Base-by-base conservation (phyloP, 768 basidiomycete species). In the Glaciozyma antarctica region DNA sequence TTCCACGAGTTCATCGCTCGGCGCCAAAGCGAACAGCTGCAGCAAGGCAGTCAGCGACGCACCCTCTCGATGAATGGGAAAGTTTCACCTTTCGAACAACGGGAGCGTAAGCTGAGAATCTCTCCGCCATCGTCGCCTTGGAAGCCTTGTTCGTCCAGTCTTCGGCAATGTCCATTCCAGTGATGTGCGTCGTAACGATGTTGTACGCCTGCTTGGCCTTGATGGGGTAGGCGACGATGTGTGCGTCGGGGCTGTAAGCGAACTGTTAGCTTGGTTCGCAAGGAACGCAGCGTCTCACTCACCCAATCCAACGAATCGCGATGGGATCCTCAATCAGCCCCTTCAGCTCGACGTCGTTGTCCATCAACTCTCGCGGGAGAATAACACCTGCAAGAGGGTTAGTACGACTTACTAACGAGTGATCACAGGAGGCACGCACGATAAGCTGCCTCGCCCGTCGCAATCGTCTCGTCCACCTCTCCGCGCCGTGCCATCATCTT, bases 281-380 rank as follows among this genome's bases (percentile, higher is more conserved):
- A 34, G 34, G 10, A 10, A 34, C 6, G 34, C 6, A 34, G 34
- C 5, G 6, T 10, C 6, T 34, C 5, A 34, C 34, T 34, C 34
- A 34, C 34, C 90, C 88, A 55, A 84, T 83, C 32, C 90, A 88
- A 15, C 85, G 83, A 21, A 77, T 71, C n/a, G 78, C 66, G 63
- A 88, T 83, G 8, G 89, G 87, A 1, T 80, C 69, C 72, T 86
- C 83, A 69, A 91, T 90, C 76, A 90, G 88, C 21, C 78, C 72
- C 70, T 87, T 87, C 2, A 59, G 58, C 26, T 59, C 58, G 45
- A 26, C 28, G 16, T 59, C 58, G 16, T 48, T 22, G 45, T 59
- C 45, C 58, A 59, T 59, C 28, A 8, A 10, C 10, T 22, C 7
- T 21, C 58, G 26, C 2, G 26, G 26, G 13, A 59, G 45, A 45